Conservation (phyloP, 2,329 filamentous ascomycete genomes). For the Cladosporium sp. region DNA sequence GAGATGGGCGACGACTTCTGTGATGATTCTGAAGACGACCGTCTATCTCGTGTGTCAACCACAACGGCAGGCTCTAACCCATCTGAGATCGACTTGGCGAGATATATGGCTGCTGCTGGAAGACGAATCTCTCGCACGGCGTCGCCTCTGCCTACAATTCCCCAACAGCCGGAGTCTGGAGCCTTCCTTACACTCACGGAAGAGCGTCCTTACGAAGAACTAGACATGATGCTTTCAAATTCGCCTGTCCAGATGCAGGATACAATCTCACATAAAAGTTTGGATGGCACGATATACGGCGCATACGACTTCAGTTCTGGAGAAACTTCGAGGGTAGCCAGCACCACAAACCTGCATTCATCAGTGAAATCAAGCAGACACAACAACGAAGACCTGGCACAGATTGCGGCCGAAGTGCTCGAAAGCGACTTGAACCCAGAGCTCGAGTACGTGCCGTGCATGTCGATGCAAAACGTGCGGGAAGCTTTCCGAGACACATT, state of each 20-base stretch:
- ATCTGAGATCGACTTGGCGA: slow-evolving; percentile 20
- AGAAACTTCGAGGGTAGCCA: slow-evolving; percentile 66
- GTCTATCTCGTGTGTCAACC: slow-evolving; percentile 41
- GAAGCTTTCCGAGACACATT: slow-evolving; percentile 90
- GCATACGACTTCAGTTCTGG: slow-evolving; percentile 57
- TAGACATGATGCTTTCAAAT: slow-evolving; percentile 25
- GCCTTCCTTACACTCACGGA: slow-evolving; percentile 31
- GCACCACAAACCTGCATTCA: slow-evolving; percentile 65
- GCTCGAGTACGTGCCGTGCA: slow-evolving; percentile 88
- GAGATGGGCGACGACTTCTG: slow-evolving; percentile 62
- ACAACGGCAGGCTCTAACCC: slow-evolving; percentile 30
- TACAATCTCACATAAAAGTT: slow-evolving; percentile 47
- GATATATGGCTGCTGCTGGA: slow-evolving; percentile 15
- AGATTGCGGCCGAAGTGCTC: slow-evolving; percentile 43
- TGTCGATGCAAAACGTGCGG: slow-evolving; percentile 81
- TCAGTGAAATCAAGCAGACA: slow-evolving; percentile 22
- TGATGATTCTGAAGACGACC: slow-evolving; percentile 46
- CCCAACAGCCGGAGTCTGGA: slow-evolving; percentile 10
- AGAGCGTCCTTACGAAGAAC: slow-evolving; percentile 28
- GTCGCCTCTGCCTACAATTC: slow-evolving; percentile 27
- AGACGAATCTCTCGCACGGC: slow-evolving; percentile 33
- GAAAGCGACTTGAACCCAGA: slow-evolving; percentile 79
- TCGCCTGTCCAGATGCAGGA: slow-evolving; percentile 24
- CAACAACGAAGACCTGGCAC: slow-evolving; percentile 55
- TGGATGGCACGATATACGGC: slow-evolving; percentile 79